Conservation (phyloP, 116 monocot species). For the Zostera marina region DNA sequence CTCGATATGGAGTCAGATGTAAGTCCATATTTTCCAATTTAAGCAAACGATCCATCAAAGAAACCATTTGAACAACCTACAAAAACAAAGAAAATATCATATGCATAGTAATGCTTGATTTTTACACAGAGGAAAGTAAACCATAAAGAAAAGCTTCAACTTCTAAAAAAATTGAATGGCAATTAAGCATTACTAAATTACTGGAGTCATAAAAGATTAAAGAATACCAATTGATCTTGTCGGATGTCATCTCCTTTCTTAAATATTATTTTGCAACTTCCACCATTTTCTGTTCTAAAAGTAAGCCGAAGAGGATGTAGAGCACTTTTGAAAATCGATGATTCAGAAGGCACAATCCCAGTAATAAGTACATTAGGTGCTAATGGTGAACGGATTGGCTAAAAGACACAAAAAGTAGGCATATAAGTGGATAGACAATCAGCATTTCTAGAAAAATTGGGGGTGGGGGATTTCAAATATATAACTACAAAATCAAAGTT, state of each 20-base stretch:
- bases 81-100: neutral
- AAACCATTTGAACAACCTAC: constrained; percentile 96
- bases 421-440: neutral
- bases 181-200: neutral
- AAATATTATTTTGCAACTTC: constrained; percentile 80
- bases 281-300: constrained; percentile 65
- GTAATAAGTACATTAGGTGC: constrained; percentile 61
- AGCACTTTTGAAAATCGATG: constrained; percentile 96
- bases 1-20: constrained; percentile 88
- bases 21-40: constrained; percentile 96
- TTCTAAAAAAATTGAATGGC: neutral
- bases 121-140: neutral
- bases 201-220: neutral
- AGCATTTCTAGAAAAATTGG: neutral
- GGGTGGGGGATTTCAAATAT: neutral
- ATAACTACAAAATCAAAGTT: neutral
- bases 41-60: constrained; percentile 96
- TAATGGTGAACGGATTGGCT: constrained; percentile 94
- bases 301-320: constrained; percentile 74
- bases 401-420: constrained; percentile 10
- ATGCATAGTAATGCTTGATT: neutral
- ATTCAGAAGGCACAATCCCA: constrained; percentile 81
- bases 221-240: constrained; percentile 87
- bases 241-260: constrained; percentile 98
- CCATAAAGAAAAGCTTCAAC: neutral